These are phyloP conservation scores for Ophiosphaerella korrae DNA, from an alignment of 2,329 filamentous ascomycete species.

Conservation along the genomic window DNA sequence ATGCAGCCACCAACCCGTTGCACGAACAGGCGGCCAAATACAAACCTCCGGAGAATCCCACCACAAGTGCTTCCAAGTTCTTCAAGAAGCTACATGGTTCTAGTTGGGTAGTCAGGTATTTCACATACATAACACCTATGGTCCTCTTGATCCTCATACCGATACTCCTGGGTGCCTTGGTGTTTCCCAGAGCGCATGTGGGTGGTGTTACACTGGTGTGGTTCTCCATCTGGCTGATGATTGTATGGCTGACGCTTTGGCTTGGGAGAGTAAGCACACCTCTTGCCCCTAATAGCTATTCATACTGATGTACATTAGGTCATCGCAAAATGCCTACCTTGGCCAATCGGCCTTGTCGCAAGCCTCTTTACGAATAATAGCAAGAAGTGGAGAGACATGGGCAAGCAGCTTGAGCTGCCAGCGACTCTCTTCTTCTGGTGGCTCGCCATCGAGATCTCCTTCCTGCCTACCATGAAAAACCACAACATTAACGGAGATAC, in stretches of 20 bases:
- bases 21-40: slow-evolving; percentile 70
- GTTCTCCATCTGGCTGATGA: slow-evolving; percentile 95
- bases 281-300: background rate
- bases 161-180: slow-evolving; percentile 66
- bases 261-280: slow-evolving; percentile 60
- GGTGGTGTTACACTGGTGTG: slow-evolving; percentile 81
- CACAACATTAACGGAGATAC: slow-evolving; percentile 62
- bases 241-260: slow-evolving; percentile 92
- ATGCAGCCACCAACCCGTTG: slow-evolving; percentile 69
- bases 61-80: slow-evolving; percentile 65
- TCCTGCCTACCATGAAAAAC: slow-evolving; percentile 78
- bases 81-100: slow-evolving; percentile 70
- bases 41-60: slow-evolving; percentile 66
- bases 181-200: slow-evolving; percentile 64
- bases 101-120: slow-evolving; percentile 70
- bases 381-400: slow-evolving; percentile 93
- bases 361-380: slow-evolving; percentile 82
- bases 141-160: slow-evolving; percentile 70
- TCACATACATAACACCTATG: slow-evolving; percentile 72
- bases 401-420: slow-evolving; percentile 81
- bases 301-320: slow-evolving; percentile 49
- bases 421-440: slow-evolving; percentile 91
- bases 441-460: slow-evolving; percentile 83
- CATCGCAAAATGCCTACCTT: slow-evolving; percentile 68
- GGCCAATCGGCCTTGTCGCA: slow-evolving; percentile 65